Evolutionary conservation across 257 asterid species (phyloP).

Genomic region (Nyctanthes arbortristis): DNA sequence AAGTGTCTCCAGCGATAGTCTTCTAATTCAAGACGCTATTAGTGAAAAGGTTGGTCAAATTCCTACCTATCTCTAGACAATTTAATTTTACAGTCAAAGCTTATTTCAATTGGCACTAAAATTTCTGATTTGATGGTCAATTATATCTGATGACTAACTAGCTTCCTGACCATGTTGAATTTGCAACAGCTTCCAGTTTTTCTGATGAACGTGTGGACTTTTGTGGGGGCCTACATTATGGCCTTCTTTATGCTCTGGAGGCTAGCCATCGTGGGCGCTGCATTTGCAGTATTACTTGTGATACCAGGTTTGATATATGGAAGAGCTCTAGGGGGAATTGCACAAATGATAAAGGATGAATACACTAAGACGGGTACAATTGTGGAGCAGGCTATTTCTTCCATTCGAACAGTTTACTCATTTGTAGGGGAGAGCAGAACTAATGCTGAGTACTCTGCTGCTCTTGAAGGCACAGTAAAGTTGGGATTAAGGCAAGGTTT

Average conservation of each 20-base stretch:
- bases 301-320: conserved; percentile 92
- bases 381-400: conserved; percentile 82
- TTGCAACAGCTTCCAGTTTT: conserved; percentile 64
- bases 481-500: conserved; percentile 79
- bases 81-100: too few species aligned
- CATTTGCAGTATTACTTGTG: conserved; percentile 59
- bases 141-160: not conserved
- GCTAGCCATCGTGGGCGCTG: conserved; percentile 71
- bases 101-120: not conserved
- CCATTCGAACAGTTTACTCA: conserved; percentile 80
- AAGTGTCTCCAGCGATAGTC: conserved; percentile 82
- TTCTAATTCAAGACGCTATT: conserved; percentile 77
- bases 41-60: conserved; percentile 69
- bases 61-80: too few species aligned
- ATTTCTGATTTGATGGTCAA: not conserved
- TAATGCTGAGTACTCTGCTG: conserved; percentile 45
- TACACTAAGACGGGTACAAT: conserved; percentile 61
- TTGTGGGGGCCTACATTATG: conserved; percentile 58
- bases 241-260: conserved; percentile 78
- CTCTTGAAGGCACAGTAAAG: conserved; percentile 72
- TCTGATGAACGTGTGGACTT: conserved; percentile 69
- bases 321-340: conserved; percentile 64
- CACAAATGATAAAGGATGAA: conserved; percentile 63
- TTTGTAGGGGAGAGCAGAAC: conserved; percentile 78
- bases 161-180: not conserved